These are phyloP conservation scores for Trametes versicolor DNA, from an alignment of 1,284 basidiomycete genomes.

Conservation along the genomic window DNA sequence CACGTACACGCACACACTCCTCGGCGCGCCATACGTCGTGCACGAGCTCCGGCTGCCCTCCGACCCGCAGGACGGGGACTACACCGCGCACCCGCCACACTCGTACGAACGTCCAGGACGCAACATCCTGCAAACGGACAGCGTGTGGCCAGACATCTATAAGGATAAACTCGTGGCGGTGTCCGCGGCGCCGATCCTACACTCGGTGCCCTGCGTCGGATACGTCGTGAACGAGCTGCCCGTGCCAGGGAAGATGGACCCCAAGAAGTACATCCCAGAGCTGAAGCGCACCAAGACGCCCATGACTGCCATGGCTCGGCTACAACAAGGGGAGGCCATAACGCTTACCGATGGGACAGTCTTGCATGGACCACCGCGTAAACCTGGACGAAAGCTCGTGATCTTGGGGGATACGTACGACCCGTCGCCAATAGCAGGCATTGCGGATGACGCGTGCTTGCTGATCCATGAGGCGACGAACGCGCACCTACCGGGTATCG, in stretches of 20 bases:
- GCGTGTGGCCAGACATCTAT: constrained; percentile 80
- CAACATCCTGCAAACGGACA: constrained; percentile 71
- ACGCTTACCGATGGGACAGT: constrained; percentile 82
- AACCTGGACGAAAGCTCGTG: constrained; percentile 77
- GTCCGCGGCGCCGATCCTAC: constrained; percentile 86
- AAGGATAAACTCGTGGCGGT: constrained; percentile 70
- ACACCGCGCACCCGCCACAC: constrained; percentile 56
- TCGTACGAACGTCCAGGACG: constrained; percentile 72
- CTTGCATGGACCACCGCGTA: constrained; percentile 74
- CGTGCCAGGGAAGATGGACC: constrained; percentile 81
- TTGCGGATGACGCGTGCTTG: constrained; percentile 72
- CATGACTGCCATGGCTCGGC: constrained; percentile 72
- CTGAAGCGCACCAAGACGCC: constrained; percentile 78
- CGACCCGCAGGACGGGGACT: constrained; percentile 61
- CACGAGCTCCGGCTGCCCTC: constrained; percentile 83
- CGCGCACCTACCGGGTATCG: constrained; percentile 81
- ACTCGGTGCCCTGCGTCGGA: constrained; percentile 86
- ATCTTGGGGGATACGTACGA: constrained; percentile 88
- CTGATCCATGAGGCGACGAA: constrained; percentile 93
- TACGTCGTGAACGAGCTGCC: constrained; percentile 84
- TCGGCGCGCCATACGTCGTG: constrained; percentile 84
- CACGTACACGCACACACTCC: constrained; percentile 74
- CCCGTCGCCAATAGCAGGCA: constrained; percentile 66
- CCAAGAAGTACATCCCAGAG: constrained; percentile 68
- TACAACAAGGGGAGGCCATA: constrained; percentile 78